A percentile compares a stretch with the other conserved stretches of the same genome.
Evolutionary conservation across 2,329 filamentous ascomycete species (phyloP).

Genomic region (Emergomyces africanus): DNA sequence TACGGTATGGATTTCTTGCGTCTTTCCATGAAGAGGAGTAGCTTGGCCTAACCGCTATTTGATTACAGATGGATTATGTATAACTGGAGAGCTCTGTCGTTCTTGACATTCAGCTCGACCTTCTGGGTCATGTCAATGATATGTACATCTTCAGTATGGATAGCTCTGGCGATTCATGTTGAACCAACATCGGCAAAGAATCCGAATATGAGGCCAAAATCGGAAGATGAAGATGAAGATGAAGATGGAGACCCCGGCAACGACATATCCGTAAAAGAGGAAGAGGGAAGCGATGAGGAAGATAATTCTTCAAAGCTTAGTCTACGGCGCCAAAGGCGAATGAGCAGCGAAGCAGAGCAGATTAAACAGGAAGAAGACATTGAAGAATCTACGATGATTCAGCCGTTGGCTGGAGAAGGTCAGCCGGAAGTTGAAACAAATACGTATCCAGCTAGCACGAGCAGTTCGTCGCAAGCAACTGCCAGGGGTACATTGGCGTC

Average conservation of each 20-base stretch:
- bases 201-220: slow-evolving; percentile 11
- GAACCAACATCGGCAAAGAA: not conserved
- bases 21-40: not conserved
- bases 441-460: not conserved
- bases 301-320: not conserved
- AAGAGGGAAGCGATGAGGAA: slow-evolving; percentile 13
- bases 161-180: slow-evolving; percentile 33
- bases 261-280: slow-evolving; percentile 14
- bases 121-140: slow-evolving; percentile 71
- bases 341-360: slow-evolving; percentile 9
- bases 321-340: not conserved
- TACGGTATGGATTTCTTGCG: slow-evolving; percentile 36
- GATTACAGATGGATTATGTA: slow-evolving; percentile 65
- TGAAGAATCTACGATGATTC: slow-evolving; percentile 12
- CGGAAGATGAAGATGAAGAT: slow-evolving; percentile 9
- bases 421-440: slow-evolving; percentile 10
- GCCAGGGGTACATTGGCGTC: not conserved
- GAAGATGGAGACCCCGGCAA: slow-evolving; percentile 4
- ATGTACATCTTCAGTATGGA: slow-evolving; percentile 54
- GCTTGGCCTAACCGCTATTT: not conserved
- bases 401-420: slow-evolving; percentile 12
- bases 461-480: slow-evolving; percentile 1
- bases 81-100: slow-evolving; percentile 59
- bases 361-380: slow-evolving; percentile 21
- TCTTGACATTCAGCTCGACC: slow-evolving; percentile 50